Evolutionary conservation across 208 protist species (phyloP), one percentile per base, ranked within the genome.

Genomic region (Leishmania guyanensis): DNA sequence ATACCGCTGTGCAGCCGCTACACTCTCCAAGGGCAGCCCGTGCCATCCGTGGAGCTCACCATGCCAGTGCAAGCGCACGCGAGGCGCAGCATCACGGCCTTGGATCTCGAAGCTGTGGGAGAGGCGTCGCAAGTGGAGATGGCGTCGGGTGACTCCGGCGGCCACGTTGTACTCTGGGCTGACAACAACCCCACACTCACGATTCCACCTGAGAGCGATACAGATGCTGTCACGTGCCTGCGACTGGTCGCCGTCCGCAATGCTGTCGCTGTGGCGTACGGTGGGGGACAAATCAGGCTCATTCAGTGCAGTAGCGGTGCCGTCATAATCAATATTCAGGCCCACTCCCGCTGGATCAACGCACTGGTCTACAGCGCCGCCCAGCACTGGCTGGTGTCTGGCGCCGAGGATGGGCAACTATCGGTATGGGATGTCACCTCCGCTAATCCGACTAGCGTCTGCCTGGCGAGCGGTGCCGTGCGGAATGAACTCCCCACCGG

Each of bases 261-360:
- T 43, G n/a, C 71, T 9, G 82, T 89, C 5, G 92, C 89, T 6
- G 87, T 84, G 14, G 88, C 88, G 26, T 92, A 89, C 48, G 90
- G 91, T 26, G 78, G 86, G 16, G 92, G 92, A 6, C 89, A 89
- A 62, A 77, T 96, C 46, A 71, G 82, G 12, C n/a, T 96, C 4
- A 73, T 90, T 46, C 70, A 78, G 12, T 73, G 75, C 3, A 74
- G 29, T n/a, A 88, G 60, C 5, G 92, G 91, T 20, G 76, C 78
- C 3, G 73, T 84, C 12, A 48, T 46, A 17, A 50, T 91, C 1
- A 82, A 83, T 22, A 84, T 96, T 6, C 90, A 91, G 58, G 92
- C 92, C 26, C 92, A 96, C 83, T 79, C 91, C 3, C 80, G 88
- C 36, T 94, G 90, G 88, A 92, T 96, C 83, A 88, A 91, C 60